Evolutionary conservation across 2,329 filamentous ascomycete species (phyloP).

Genomic region (Trichophaea hybrida): DNA sequence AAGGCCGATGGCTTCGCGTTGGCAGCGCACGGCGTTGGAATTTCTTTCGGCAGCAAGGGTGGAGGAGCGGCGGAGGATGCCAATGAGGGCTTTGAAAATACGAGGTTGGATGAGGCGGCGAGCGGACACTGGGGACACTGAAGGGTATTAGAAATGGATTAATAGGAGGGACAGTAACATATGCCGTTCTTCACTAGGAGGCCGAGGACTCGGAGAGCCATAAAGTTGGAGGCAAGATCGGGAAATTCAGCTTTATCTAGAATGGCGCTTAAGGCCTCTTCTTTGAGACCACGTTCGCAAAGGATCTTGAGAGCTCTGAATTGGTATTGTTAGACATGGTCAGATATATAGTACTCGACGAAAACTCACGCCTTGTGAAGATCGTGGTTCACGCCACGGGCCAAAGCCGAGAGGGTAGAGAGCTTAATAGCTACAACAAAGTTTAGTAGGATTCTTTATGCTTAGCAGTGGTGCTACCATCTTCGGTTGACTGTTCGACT

Average conservation of each 20-base stretch:
- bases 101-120: conserved; percentile 11
- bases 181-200: conserved; percentile 14
- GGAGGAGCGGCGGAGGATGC: conserved; percentile 9
- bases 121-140: conserved; percentile 5
- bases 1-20: conserved; percentile 20
- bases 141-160: not conserved
- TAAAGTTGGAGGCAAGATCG: conserved; percentile 2
- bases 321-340: not conserved
- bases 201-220: conserved; percentile 15
- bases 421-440: conserved; percentile 18
- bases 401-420: conserved; percentile 19
- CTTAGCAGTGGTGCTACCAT: conserved; percentile 15
- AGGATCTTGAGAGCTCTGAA: conserved; percentile 22
- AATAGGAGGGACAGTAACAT: not conserved
- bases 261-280: conserved; percentile 12
- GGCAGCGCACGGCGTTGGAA: conserved; percentile 1
- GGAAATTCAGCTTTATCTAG: conserved; percentile 11
- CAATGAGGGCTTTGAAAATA: conserved; percentile 16
- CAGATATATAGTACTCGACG: not conserved
- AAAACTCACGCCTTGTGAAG: conserved; percentile 19
- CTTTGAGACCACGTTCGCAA: conserved; percentile 19
- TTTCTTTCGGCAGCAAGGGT: not conserved
- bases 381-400: conserved; percentile 21
- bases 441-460: not conserved
- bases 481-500: conserved; percentile 20